phyloP scores from a whole-genome alignment of 495 filamentous ascomycete species.

The Podospora comata region DNA sequence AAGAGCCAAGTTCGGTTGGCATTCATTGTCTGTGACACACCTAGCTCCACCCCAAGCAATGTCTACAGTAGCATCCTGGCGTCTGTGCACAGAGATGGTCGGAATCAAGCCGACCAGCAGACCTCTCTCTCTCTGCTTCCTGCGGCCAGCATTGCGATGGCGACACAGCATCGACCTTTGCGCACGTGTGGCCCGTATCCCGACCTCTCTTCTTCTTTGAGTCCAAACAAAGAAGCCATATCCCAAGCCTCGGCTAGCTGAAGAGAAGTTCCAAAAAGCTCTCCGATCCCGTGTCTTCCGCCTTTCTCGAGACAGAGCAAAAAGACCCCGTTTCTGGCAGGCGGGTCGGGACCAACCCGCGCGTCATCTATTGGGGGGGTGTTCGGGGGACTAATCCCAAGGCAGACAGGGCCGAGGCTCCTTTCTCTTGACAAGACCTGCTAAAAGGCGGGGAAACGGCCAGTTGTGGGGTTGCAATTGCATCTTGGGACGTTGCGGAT shows the following conservation, averaged over 20 bases:
- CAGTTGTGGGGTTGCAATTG: background rate
- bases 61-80: background rate
- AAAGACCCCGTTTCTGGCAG: background rate
- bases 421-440: conserved; percentile 2
- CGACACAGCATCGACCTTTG: background rate
- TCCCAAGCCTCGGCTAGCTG: background rate
- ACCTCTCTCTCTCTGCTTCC: background rate
- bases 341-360: background rate
- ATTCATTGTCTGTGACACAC: conserved; percentile 6
- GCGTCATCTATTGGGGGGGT: background rate
- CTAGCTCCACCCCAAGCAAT: background rate
- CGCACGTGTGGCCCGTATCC: background rate
- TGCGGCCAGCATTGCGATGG: background rate
- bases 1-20: background rate
- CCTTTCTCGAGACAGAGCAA: background rate
- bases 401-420: conserved; percentile 14
- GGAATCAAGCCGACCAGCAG: conserved; percentile 11
- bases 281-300: background rate
- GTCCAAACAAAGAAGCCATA: background rate
- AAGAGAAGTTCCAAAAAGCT: background rate
- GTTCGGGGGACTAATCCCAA: background rate
- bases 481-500: background rate
- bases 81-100: background rate
- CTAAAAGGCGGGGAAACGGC: conserved; percentile 14
- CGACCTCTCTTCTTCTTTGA: background rate